Base-by-base conservation (phyloP, 2,329 filamentous ascomycete species). In the Nemania sp. region DNA sequence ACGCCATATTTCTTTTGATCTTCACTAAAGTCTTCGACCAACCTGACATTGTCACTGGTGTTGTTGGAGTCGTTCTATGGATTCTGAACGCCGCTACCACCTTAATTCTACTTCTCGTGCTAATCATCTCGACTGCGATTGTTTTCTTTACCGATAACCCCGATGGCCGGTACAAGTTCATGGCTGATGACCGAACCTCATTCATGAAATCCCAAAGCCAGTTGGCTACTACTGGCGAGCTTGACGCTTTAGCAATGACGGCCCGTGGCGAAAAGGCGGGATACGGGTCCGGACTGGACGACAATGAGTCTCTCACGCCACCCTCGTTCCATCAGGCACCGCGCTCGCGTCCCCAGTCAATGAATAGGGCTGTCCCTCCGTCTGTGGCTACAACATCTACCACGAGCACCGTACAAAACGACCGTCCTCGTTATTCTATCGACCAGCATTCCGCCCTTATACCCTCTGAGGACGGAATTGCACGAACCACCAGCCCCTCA, bases 181-280 rank as follows among this genome's bases (percentile, higher is more conserved):
- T 98, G 94, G 92, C 92, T 62, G 95, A 98, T 76, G 95, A 98
- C 80, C 91, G 95, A 75, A 93, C 93, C 59, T 98, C 94, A 10
- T 98, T 98, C 83, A 97, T 98, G 89, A 98, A 98, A 85, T 97
- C 94, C 15, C 92, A 96, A 80, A 92, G 92, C 5, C 91, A 95
- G 76, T 84, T 97, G 62, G 88, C 81, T 53, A 82, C 85, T 18
- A 93, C 91, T 4, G 97, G 94, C 7, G 94, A 98, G 81, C 87
- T 98, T 58, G 94, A 98, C 79, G 94, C 94, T 8, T 84, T 98
- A 65, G 94, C 93, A 72, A 93, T 92, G 18, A 97, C 94, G 5
- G 94, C 94, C 38, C 91, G 94, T 77, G 94, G 94, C 66, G 94
- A 97, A 78, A 92, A 93, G 80, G 64, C 64, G 0, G 86, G 86